phyloP scores from a whole-genome alignment of 169 alveolate species.

The Plasmodium vivax region DNA sequence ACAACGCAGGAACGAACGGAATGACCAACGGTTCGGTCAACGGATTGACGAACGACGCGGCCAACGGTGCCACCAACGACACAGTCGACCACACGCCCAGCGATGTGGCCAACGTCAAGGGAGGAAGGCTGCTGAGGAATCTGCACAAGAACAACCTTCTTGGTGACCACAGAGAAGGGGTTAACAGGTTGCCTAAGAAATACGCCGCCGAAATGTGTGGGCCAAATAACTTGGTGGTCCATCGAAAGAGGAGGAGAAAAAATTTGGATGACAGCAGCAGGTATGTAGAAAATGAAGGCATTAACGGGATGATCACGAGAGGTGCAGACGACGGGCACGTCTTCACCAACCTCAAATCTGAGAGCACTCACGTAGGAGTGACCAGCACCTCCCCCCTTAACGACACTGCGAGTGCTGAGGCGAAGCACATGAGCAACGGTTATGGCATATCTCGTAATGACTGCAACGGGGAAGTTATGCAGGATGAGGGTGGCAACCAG shows the following conservation, averaged over 20 bases:
- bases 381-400: background rate
- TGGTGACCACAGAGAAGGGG: conserved; percentile 2
- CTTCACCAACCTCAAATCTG: background rate
- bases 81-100: background rate
- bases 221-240: background rate
- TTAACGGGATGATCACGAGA: background rate
- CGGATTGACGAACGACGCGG: no score
- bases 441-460: background rate
- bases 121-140: conserved; percentile 39
- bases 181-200: background rate
- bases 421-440: background rate
- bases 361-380: background rate
- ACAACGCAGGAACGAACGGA: no score
- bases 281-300: conserved; percentile 8
- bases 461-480: background rate
- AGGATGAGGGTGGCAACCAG: background rate
- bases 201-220: background rate
- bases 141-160: background rate
- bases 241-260: conserved; percentile 32
- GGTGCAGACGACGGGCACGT: background rate
- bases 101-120: conserved; percentile 4
- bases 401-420: background rate
- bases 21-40: no score
- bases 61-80: background rate
- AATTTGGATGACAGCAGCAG: background rate